These are phyloP conservation scores for Pythium guiyangense DNA, from an alignment of 352 stramenopile species.

Conservation along the genomic window DNA sequence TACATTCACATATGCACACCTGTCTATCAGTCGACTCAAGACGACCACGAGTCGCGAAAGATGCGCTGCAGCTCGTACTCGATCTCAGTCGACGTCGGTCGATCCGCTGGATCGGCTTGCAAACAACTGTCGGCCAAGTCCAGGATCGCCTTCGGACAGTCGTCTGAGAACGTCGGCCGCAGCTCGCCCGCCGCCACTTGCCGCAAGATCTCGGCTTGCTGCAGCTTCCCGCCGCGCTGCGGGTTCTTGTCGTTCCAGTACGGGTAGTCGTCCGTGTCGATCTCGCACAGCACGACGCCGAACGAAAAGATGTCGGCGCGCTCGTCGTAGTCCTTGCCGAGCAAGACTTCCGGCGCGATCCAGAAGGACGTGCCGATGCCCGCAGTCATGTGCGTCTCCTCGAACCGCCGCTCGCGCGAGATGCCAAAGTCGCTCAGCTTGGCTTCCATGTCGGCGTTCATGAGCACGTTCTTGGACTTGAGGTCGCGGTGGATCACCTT, in stretches of 20 bases:
- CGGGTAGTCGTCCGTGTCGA: conserved; percentile 56
- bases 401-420: conserved; percentile 56
- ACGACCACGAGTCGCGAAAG: not conserved
- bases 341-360: too few species aligned
- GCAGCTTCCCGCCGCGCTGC: too few species aligned
- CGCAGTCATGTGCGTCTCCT: too few species aligned
- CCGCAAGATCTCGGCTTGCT: too few species aligned
- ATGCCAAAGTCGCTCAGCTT: conserved; percentile 81
- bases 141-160: conserved; percentile 26
- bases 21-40: too few species aligned
- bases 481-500: conserved; percentile 52
- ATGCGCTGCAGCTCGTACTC: conserved; percentile 19
- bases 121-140: conserved; percentile 25
- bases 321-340: too few species aligned
- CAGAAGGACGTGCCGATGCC: too few species aligned
- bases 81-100: conserved; percentile 24
- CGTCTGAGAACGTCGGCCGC: conserved; percentile 24
- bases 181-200: too few species aligned
- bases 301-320: too few species aligned
- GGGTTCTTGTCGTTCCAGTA: conserved; percentile 60
- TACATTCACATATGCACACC: too few species aligned
- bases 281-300: too few species aligned
- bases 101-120: conserved; percentile 19
- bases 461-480: conserved; percentile 41
- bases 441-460: conserved; percentile 46